A percentile compares a stretch with the other conserved stretches of the same genome.
Evolutionary conservation across 2,329 filamentous ascomycete species (phyloP).

Genomic region (Calonectria fujianensis): DNA sequence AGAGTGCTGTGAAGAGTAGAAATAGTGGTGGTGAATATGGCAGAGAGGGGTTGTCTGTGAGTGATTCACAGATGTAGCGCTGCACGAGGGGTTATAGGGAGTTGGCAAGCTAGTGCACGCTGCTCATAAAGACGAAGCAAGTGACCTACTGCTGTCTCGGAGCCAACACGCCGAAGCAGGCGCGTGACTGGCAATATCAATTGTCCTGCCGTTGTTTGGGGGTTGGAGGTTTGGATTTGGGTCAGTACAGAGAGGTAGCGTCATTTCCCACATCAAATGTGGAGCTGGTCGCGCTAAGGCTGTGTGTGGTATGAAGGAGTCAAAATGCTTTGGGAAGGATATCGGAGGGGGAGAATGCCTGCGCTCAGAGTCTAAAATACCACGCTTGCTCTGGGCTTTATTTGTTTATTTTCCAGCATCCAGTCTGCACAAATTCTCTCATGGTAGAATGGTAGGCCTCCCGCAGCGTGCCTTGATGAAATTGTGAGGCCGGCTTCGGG

Average conservation of each 20-base stretch:
- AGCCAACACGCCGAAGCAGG: background rate
- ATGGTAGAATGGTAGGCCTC: slow-evolving; percentile 15
- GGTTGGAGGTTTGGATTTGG: background rate
- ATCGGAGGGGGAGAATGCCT: background rate
- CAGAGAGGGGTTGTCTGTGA: background rate
- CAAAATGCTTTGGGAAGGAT: background rate
- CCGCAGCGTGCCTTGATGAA: background rate
- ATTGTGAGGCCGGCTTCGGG: slow-evolving; percentile 10
- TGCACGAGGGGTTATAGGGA: background rate
- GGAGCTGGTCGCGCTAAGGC: background rate
- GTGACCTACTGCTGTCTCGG: background rate
- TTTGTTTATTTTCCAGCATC: slow-evolving; percentile 7
- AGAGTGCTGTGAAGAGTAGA: background rate
- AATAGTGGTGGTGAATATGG: background rate
- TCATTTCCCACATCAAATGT: slow-evolving; percentile 1
- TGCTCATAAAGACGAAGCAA: background rate
- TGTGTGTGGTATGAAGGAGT: background rate
- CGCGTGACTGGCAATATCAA: too few species aligned
- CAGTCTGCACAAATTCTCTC: background rate
- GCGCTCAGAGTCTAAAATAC: too few species aligned
- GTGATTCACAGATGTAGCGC: background rate
- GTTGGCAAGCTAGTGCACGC: background rate
- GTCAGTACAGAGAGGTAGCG: background rate
- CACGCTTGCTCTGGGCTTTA: background rate
- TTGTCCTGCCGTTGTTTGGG: background rate